Conservation (phyloP, 768 basidiomycete species). For the Termitomyces sp. region DNA sequence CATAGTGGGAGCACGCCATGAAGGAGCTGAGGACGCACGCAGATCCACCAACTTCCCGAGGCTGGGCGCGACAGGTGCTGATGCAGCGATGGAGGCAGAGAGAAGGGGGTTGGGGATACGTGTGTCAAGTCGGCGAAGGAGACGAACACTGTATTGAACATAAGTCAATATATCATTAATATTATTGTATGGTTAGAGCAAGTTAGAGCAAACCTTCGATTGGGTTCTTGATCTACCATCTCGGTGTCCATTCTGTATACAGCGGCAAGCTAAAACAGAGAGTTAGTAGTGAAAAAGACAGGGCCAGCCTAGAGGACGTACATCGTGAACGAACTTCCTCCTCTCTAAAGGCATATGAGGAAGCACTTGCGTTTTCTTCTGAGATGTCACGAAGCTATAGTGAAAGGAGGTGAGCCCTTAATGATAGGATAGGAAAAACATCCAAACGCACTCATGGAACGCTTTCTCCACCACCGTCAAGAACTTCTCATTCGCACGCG, state of each 20-base stretch:
- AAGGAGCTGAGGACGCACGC: conserved; percentile 27
- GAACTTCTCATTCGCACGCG: conserved; percentile 63
- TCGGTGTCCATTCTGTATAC: conserved; percentile 82
- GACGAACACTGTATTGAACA: conserved; percentile 55
- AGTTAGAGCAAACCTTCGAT: conserved; percentile 48
- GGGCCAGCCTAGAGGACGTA: conserved; percentile 32
- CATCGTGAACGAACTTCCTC: conserved; percentile 81
- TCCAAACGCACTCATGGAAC: conserved; percentile 67
- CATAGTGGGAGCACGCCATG: conserved; percentile 22
- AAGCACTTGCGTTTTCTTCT: conserved; percentile 66
- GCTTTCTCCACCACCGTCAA: conserved; percentile 73
- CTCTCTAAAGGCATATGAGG: conserved; percentile 80
- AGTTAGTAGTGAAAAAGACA: conserved; percentile 2
- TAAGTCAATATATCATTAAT: not conserved
- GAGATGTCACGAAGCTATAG: conserved; percentile 64
- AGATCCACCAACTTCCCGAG: conserved; percentile 65
- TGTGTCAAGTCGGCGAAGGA: conserved; percentile 80
- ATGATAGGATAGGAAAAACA: conserved; percentile 19
- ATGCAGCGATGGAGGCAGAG: conserved; percentile 41
- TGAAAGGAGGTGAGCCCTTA: not conserved
- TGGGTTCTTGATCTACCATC: conserved; percentile 90
- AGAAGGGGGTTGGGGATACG: conserved; percentile 73
- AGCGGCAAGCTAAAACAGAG: conserved; percentile 56
- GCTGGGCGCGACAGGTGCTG: conserved; percentile 30
- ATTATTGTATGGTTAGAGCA: not conserved